Percentiles rank a stretch among this genome's conserved stretches.
Evolutionary conservation across 495 filamentous ascomycete species (phyloP).

Genomic region (Lophiotrema nucula): DNA sequence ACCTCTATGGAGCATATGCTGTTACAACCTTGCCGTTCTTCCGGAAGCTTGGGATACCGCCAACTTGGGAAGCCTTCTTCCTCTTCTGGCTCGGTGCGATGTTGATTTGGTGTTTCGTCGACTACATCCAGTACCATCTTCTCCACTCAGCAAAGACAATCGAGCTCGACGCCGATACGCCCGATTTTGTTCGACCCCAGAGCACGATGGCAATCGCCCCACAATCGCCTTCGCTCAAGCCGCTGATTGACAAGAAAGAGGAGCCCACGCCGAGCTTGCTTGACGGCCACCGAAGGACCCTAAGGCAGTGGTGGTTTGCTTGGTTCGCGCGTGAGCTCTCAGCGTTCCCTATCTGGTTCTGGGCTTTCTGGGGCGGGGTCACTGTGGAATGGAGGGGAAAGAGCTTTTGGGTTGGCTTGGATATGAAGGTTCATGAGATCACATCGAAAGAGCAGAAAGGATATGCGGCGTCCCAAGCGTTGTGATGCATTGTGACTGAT

Average conservation of each 20-base stretch:
- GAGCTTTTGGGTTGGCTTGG: slow-evolving; percentile 75
- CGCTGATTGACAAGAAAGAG: slow-evolving; percentile 19
- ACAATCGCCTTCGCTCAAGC: slow-evolving; percentile 6
- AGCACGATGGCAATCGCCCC: neutral
- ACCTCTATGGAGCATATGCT: slow-evolving; percentile 73
- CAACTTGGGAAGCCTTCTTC: slow-evolving; percentile 68
- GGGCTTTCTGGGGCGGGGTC: slow-evolving; percentile 78
- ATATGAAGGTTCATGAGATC: slow-evolving; percentile 72
- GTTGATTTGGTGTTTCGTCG: slow-evolving; percentile 66
- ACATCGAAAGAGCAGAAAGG: no score
- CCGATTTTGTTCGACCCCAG: slow-evolving; percentile 62
- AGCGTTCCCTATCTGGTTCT: slow-evolving; percentile 82
- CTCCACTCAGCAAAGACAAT: slow-evolving; percentile 69
- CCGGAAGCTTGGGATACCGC: slow-evolving; percentile 52
- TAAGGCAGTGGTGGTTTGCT: slow-evolving; percentile 70
- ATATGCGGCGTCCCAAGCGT: no score
- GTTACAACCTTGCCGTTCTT: slow-evolving; percentile 70
- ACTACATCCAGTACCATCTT: slow-evolving; percentile 69
- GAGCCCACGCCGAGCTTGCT: slow-evolving; percentile 3
- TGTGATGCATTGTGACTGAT: no score
- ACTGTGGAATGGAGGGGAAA: slow-evolving; percentile 85
- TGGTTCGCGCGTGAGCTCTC: slow-evolving; percentile 84
- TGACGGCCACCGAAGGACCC: slow-evolving; percentile 40
- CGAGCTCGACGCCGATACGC: slow-evolving; percentile 70
- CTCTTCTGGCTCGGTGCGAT: slow-evolving; percentile 66